Evolutionary conservation across 768 basidiomycete species (phyloP), one percentile per base, ranked within the genome.

Genomic region (Trametopsis cervina): DNA sequence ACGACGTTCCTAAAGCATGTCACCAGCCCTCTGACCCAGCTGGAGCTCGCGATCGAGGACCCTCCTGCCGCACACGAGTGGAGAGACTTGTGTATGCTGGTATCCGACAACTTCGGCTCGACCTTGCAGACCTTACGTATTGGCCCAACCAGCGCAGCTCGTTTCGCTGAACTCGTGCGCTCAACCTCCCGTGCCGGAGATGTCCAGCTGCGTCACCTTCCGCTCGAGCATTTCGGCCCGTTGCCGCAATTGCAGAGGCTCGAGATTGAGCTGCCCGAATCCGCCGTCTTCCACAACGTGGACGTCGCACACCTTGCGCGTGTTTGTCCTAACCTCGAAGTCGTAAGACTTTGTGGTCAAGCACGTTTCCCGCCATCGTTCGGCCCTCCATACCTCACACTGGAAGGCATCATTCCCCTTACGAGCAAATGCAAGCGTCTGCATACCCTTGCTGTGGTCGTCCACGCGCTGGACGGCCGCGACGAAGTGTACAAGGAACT

Each of bases 151-250:
- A 79, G 83, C 15, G 75, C 83, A 20, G 80, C 79, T n/a, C 78
- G 87, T 46, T 94, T 89, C 70, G 75, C 77, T 3, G 89, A 93
- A 53, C 76, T 94, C 40, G 78, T 86, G 42, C 81, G 89, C 46
- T 85, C 88, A 7, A 83, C 85, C 4, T 73, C 81, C 24, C 73
- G 82, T 52, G 78, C 72, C 17, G 71, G 66, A 10, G 85, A 85
- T 52, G 72, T 77, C 20, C 73, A 81, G 11, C 70, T 76, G 40
- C 73, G 71, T 24, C 76, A 75, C 48, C 76, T 89, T 21, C 75
- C 83, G 15, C 71, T 89, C 44, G 76, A 81, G 53, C 66, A 76
- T 49, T 63, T 89, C 21, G 66, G 68, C 17, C 66, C 66, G 36
- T 70, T 89, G 24, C 75, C 77, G 20, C 63, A 62, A 36, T 71